These are phyloP conservation scores for Colletotrichum sp. DNA, from an alignment of 2,329 filamentous ascomycete genomes.

Conservation along the genomic window DNA sequence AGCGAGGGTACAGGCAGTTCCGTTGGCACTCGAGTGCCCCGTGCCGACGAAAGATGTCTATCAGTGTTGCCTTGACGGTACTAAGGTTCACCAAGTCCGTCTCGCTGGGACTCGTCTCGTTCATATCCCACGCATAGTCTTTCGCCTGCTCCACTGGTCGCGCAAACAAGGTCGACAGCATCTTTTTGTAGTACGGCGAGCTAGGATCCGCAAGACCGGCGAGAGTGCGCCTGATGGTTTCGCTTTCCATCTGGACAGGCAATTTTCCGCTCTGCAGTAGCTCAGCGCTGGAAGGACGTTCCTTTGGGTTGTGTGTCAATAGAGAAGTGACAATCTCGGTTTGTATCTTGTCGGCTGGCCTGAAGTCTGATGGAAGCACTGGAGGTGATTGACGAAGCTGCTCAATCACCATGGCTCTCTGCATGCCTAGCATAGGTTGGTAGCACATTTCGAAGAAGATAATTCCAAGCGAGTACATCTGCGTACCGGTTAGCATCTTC, in stretches of 20 bases:
- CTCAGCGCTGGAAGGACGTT: slow-evolving; percentile 82
- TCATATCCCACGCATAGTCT: slow-evolving; percentile 80
- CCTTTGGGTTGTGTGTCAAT: slow-evolving; percentile 80
- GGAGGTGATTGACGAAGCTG: slow-evolving; percentile 72
- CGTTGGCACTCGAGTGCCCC: slow-evolving; percentile 84
- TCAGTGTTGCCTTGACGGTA: slow-evolving; percentile 75
- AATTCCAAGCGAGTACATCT: slow-evolving; percentile 96
- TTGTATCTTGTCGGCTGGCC: slow-evolving; percentile 72
- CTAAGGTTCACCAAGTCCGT: slow-evolving; percentile 73
- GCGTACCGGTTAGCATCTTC: slow-evolving; percentile 14
- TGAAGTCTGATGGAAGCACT: slow-evolving; percentile 75
- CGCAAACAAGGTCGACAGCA: slow-evolving; percentile 84
- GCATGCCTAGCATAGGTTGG: slow-evolving; percentile 65
- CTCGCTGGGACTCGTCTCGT: slow-evolving; percentile 55
- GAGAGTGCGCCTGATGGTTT: slow-evolving; percentile 84
- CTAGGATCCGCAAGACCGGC: slow-evolving; percentile 80
- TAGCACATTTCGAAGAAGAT: slow-evolving; percentile 99
- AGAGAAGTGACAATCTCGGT: slow-evolving; percentile 80
- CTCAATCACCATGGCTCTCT: slow-evolving; percentile 68
- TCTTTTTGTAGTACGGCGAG: slow-evolving; percentile 89
- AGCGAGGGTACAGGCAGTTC: slow-evolving; percentile 80
- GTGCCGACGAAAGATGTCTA: slow-evolving; percentile 83
- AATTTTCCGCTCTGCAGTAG: slow-evolving; percentile 86
- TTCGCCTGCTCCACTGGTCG: slow-evolving; percentile 79
- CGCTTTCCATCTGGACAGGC: slow-evolving; percentile 90